phyloP scores from a whole-genome alignment of 108 stramenopile genomes.

The Nitzschia putrida region DNA sequence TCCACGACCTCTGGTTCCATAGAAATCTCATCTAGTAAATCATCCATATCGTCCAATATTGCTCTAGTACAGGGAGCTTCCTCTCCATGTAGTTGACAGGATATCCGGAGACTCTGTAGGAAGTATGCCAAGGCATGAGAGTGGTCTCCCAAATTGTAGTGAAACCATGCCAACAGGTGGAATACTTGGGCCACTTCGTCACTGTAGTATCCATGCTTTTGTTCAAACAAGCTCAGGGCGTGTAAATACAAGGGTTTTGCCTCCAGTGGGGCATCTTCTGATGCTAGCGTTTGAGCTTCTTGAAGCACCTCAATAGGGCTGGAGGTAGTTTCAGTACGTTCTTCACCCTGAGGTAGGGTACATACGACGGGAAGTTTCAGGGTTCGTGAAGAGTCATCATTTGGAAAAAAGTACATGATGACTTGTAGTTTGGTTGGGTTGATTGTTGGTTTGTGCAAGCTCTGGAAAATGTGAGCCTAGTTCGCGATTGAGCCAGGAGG shows the following conservation, averaged over 20 bases:
- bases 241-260: neutral
- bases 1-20: neutral
- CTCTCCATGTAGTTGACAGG: neutral
- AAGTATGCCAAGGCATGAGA: slow-evolving; percentile 11
- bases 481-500: no score
- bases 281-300: neutral
- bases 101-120: slow-evolving; percentile 9
- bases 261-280: neutral
- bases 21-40: slow-evolving; percentile 3
- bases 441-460: no score
- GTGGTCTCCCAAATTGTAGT: slow-evolving; percentile 9
- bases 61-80: neutral
- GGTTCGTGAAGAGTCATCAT: no score
- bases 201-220: slow-evolving; percentile 3
- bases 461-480: no score
- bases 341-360: no score
- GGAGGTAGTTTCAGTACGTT: no score
- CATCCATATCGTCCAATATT: slow-evolving; percentile 7
- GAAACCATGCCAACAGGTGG: slow-evolving; percentile 10
- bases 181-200: slow-evolving; percentile 7
- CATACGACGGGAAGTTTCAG: no score
- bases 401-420: no score
- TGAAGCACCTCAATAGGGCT: neutral
- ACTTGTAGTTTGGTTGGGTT: no score
- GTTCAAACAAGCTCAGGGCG: slow-evolving; percentile 9